phyloP scores from a whole-genome alignment of 1,284 basidiomycete species.

The Microbotryomycetes sp. region DNA sequence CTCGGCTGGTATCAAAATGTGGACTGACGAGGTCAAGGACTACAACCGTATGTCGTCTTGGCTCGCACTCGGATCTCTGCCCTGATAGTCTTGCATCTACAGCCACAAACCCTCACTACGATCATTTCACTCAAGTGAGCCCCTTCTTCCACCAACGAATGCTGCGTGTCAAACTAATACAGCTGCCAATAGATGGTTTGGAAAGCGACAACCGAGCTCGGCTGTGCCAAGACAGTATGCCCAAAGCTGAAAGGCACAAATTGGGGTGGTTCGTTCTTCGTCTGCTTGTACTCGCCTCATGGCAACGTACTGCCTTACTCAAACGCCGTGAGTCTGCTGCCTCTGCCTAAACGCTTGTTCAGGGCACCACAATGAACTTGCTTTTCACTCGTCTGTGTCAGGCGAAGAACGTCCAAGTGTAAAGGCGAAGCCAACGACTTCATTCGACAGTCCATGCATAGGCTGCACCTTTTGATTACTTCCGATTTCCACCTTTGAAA shows the following conservation, averaged over 20 bases:
- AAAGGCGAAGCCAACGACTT: too few relatives aligned
- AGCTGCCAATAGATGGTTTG: slow-evolving; percentile 7
- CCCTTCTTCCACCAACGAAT: too few relatives aligned
- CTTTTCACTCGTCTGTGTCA: background rate
- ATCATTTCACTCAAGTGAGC: slow-evolving; percentile 12
- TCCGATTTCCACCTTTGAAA: too few relatives aligned
- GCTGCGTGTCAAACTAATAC: too few relatives aligned
- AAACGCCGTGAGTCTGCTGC: background rate
- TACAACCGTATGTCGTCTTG: slow-evolving; percentile 7
- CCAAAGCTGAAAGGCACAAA: background rate
- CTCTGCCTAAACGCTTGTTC: background rate
- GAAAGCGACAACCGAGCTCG: slow-evolving; percentile 12
- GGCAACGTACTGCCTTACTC: background rate
- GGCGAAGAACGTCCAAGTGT: background rate
- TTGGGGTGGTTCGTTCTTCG: background rate
- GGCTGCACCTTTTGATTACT: too few relatives aligned
- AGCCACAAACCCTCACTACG: background rate
- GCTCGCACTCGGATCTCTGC: too few relatives aligned
- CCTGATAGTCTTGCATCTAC: too few relatives aligned
- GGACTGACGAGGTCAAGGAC: slow-evolving; percentile 4
- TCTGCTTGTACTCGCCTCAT: background rate
- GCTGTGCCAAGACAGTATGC: slow-evolving; percentile 4
- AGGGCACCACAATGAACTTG: too few relatives aligned
- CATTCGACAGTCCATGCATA: too few relatives aligned
- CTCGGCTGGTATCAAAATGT: background rate